Conservation (phyloP, 345 rosid species). For the Gynandropsis gynandra region DNA sequence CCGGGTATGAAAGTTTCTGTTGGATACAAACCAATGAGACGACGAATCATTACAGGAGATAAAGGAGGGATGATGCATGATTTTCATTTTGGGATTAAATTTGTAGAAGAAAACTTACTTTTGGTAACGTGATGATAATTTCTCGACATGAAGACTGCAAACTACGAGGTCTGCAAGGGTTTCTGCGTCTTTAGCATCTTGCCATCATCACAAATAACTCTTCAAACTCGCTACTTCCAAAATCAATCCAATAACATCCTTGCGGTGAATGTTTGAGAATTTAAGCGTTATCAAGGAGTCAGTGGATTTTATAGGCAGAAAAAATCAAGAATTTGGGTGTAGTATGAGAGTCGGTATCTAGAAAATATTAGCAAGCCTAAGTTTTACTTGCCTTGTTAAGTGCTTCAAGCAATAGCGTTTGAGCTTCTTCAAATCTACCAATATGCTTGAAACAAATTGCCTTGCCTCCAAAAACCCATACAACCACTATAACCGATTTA, state of each 20-base stretch:
- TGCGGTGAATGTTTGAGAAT: too few species aligned
- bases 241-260: too few species aligned
- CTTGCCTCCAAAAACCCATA: slow-evolving; percentile 68
- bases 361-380: too few species aligned
- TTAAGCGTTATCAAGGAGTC: too few species aligned
- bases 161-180: slow-evolving; percentile 66
- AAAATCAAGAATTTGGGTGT: not conserved
- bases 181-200: slow-evolving; percentile 81
- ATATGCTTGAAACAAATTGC: slow-evolving; percentile 78
- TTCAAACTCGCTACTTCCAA: too few species aligned
- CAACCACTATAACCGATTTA: too few species aligned
- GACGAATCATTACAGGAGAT: not conserved
- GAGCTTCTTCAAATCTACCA: slow-evolving; percentile 81
- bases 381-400: slow-evolving; percentile 52
- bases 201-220: slow-evolving; percentile 18
- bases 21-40: slow-evolving; percentile 44
- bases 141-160: slow-evolving; percentile 75
- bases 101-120: slow-evolving; percentile 34
- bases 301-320: not conserved
- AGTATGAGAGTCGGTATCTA: too few species aligned
- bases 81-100: too few species aligned
- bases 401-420: slow-evolving; percentile 69
- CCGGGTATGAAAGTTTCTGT: slow-evolving; percentile 56
- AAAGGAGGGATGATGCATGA: not conserved
- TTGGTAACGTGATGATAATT: slow-evolving; percentile 63